Base-by-base conservation (phyloP, 495 filamentous ascomycete genomes). In the Penicillium antarcticum region DNA sequence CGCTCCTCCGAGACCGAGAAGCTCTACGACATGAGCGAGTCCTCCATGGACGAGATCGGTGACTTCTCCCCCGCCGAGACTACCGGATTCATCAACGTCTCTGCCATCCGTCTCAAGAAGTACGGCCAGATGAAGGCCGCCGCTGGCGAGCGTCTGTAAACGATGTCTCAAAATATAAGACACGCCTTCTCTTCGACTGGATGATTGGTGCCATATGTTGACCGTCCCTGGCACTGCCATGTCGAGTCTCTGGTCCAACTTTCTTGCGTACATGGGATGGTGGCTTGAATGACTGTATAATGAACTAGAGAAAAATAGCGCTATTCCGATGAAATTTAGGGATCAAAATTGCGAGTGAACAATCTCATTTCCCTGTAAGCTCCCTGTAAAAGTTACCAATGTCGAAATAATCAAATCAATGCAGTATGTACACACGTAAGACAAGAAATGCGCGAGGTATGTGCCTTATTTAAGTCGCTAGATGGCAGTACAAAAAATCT, bases 31-130 rank as follows among this genome's bases (percentile, higher is more conserved):
- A 82, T 82, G 75, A 73, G 78, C 57, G 89, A 95, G 75, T 80
- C 82, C 38, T 85, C 79, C 56, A 97, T 96, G 92, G 92, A 96
- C 72, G 83, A 84, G 61, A 83, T 96, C 60, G 87, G 82, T 64
- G 84, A 84, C 62, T 95, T 96, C 74, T 76, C 73, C 47, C 90
- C 90, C 32, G 72, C 76, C 49, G 87, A 87, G 61, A 87, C 85
- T 68, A 64, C 83, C 29, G 88, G 89, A 24, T 95, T 95, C 74
- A 92, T 95, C 63, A 80, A 69, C 49, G 86, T 95, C 50, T 79
- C 89, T 60, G 85, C 87, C 40, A 95, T 95, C 69, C 81, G 92
- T 48, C 78, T 96, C 45, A 90, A 94, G 85, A 96, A 95, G 80
- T 95, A 88, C 60, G 90, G 89, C 42, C 74, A 76, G 58, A 74